Percentiles rank a stretch among this genome's conserved stretches.
phyloP scores from a whole-genome alignment of 345 rosid genomes.

The Salix udensis region DNA sequence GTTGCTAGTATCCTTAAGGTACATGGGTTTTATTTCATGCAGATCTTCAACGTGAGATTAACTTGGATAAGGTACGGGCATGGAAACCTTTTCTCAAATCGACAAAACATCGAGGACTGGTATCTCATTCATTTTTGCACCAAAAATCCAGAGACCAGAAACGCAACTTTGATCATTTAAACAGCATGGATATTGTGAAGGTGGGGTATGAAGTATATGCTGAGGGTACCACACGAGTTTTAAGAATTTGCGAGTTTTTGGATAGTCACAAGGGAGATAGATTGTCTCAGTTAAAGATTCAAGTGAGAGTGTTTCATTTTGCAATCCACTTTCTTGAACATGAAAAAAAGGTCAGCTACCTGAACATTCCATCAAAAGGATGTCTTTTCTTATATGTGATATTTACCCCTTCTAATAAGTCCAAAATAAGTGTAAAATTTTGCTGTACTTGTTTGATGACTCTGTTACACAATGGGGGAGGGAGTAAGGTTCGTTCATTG shows the following conservation, averaged over 20 bases:
- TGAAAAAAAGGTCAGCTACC: conserved; percentile 49
- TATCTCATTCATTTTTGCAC: conserved; percentile 46
- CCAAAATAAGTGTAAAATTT: background rate
- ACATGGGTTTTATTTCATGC: conserved; percentile 20
- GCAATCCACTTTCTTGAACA: conserved; percentile 68
- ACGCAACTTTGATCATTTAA: conserved; percentile 32
- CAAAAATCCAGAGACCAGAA: conserved; percentile 40
- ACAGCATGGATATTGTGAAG: conserved; percentile 45
- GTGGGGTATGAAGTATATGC: conserved; percentile 93
- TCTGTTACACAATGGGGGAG: no score
- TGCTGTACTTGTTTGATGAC: no score
- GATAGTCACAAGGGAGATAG: conserved; percentile 42
- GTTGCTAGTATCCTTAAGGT: no score
- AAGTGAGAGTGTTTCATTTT: conserved; percentile 58
- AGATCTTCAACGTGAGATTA: conserved; percentile 78
- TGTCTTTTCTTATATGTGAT: background rate
- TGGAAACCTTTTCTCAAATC: conserved; percentile 83
- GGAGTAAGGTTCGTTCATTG: background rate
- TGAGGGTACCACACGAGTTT: conserved; percentile 77
- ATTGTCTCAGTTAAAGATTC: conserved; percentile 50
- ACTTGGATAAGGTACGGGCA: conserved; percentile 84
- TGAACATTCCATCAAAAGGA: background rate
- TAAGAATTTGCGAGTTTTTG: conserved; percentile 68
- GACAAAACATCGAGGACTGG: conserved; percentile 46
- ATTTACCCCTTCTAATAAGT: background rate